Evolutionary conservation across 2,329 filamentous ascomycete species (phyloP), one percentile per base, ranked within the genome.

Genomic region (Alternaria solani): DNA sequence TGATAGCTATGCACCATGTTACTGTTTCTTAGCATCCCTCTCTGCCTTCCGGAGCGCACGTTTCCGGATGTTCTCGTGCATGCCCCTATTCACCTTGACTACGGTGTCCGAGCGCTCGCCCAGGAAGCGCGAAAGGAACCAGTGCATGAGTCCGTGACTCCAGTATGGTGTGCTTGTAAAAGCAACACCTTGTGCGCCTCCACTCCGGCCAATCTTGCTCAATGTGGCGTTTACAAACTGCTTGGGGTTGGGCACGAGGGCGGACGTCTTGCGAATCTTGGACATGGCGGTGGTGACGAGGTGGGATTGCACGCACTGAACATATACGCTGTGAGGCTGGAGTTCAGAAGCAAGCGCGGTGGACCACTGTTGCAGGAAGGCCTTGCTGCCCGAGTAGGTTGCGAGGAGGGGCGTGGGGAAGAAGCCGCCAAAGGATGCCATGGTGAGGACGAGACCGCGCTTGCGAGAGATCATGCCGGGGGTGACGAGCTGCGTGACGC

Each of bases 291-390:
- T 94, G 5, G 93, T 96, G 72, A 99, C 92, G 48, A 99, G 88
- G 79, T 99, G 96, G 70, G 91, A 93, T 69, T 98, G 87, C 28
- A 96, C 90, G 49, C 98, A 87, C 79, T 98, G 89, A n/a, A 97
- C 93, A 65, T 93, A 90, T 41, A 99, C 88, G 58, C 92, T 91
- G 70, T 91, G 85, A 1, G 89, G 87, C 64, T 90, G 88, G 30
- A 99, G 86, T 80, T 99, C 95, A 14, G 90, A 87, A 1, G 90
- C 91, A 14, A 99, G 86, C 11, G 95, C 89, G 6, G 89, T 91
- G 67, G 91, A 97, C 95, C 95, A 99, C 75, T 96, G 90, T 81
- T 98, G 94, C 49, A 99, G 86, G 86, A 99, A 99, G 1, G 95
- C 94, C 83, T 99, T 99, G 87, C 91, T 95, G 67, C 95, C 95